Percentiles rank a stretch among this genome's conserved stretches.
phyloP scores from a whole-genome alignment of 2,329 filamentous ascomycete species.

The Chalara sp. region DNA sequence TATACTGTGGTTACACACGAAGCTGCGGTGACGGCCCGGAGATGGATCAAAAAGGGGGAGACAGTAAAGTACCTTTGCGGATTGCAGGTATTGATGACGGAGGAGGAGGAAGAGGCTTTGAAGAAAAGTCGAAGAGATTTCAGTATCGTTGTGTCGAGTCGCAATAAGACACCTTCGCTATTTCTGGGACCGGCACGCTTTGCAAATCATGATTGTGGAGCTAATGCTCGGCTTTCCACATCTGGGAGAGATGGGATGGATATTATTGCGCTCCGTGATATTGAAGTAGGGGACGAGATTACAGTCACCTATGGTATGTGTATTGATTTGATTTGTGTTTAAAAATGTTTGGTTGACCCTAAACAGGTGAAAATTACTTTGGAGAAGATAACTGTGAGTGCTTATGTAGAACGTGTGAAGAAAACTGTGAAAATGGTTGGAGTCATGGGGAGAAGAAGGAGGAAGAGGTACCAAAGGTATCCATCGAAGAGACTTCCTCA shows the following conservation, averaged over 20 bases:
- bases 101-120: constrained; percentile 80
- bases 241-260: constrained; percentile 82
- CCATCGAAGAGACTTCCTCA: constrained; percentile 22
- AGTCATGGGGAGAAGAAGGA: constrained; percentile 40
- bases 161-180: constrained; percentile 82
- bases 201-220: constrained; percentile 93
- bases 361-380: constrained; percentile 75
- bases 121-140: constrained; percentile 85
- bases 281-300: constrained; percentile 85
- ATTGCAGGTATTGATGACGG: constrained; percentile 86
- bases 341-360: neutral
- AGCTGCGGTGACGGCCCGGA: constrained; percentile 77
- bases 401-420: constrained; percentile 82
- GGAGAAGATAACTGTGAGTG: constrained; percentile 93
- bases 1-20: constrained; percentile 91
- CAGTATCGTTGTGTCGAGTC: constrained; percentile 89
- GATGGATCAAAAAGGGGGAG: constrained; percentile 72
- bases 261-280: constrained; percentile 76
- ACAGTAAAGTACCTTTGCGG: constrained; percentile 86
- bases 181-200: constrained; percentile 95
- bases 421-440: constrained; percentile 75
- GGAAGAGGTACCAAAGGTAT: constrained; percentile 18
- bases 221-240: constrained; percentile 83
- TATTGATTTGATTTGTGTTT: neutral
- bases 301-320: constrained; percentile 73